Base-by-base conservation (phyloP, 1,139 yeast genomes). In the Martiniozyma asiatica region DNA sequence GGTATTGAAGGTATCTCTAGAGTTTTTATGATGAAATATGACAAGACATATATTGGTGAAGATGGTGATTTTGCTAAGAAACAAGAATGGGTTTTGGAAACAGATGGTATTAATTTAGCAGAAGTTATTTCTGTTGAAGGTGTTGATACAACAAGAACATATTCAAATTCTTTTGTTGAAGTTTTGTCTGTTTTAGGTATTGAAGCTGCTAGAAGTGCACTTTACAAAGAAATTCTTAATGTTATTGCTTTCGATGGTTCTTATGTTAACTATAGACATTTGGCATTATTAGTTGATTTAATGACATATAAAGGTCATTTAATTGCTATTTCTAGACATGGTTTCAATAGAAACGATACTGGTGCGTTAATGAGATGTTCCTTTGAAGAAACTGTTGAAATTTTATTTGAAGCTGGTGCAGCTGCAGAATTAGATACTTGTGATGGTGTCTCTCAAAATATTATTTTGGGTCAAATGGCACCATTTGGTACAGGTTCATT, bases 181-280 rank as follows among this genome's bases (percentile, higher is more conserved):
- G 76, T 92, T 44, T 70, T 89, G 56, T 80, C 87, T 34, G 98
- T 89, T 12, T 65, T 92, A 48, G 99, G 99, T 66, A 92, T 92
- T 51, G 99, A 92, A 56, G 99, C 99, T 26, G 93, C 98, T 20
- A 76, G 98, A 58, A 72, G 89, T 34, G 94, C 98, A 1, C 65
- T 92, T 48, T 89, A 75, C 63, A 79, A 77, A 53, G 98, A 92
- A 62, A 84, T 92, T 49, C 73, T 82, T 60, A 89, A 89, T 50
- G 98, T 92, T 47, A 84, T 92, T 69, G 96, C 97, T 4, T 92
- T 93, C 50, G 98, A 89, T 68, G 98, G 98, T 79, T 87, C 98
- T 20, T 89, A 89, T 53, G 99, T 92, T 42, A 92, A 92, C 58
- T 92, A 92, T 60, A 80, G 99, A 61, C 99, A 92, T 51, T 79